Conservation (phyloP, 441 rosid species). For the Populus tomentosa region DNA sequence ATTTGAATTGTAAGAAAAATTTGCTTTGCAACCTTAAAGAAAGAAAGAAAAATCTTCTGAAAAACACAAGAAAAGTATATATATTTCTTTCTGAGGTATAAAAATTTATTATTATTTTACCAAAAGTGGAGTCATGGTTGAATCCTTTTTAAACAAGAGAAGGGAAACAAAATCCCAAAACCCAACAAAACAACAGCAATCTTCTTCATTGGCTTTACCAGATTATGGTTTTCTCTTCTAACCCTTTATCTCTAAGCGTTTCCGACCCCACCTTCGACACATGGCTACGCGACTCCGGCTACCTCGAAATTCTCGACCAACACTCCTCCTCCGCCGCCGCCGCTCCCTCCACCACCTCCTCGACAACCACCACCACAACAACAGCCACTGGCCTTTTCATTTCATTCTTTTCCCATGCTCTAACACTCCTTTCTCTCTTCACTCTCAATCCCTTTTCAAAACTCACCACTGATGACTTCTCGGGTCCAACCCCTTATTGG, state of each 20-base stretch:
- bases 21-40: no score
- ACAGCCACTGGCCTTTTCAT: conserved; percentile 36
- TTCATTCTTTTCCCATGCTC: conserved; percentile 34
- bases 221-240: conserved; percentile 51
- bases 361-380: conserved; percentile 13
- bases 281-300: conserved; percentile 96
- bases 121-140: not conserved
- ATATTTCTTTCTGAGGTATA: not conserved
- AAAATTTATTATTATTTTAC: not conserved
- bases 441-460: conserved; percentile 78
- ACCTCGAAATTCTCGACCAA: conserved; percentile 82
- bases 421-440: conserved; percentile 54
- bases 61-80: not conserved
- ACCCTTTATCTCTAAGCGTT: conserved; percentile 76
- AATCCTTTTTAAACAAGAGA: not conserved
- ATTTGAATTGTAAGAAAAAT: no score
- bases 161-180: not conserved
- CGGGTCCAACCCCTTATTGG: conserved; percentile 75
- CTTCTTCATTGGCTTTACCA: conserved; percentile 22
- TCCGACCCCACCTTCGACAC: conserved; percentile 80
- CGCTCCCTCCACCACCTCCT: conserved; percentile 19
- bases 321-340: conserved; percentile 29
- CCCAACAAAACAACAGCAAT: not conserved
- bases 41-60: no score
- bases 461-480: conserved; percentile 73